Evolutionary conservation across 768 basidiomycete species (phyloP).

Genomic region (Russula dissimulans): DNA sequence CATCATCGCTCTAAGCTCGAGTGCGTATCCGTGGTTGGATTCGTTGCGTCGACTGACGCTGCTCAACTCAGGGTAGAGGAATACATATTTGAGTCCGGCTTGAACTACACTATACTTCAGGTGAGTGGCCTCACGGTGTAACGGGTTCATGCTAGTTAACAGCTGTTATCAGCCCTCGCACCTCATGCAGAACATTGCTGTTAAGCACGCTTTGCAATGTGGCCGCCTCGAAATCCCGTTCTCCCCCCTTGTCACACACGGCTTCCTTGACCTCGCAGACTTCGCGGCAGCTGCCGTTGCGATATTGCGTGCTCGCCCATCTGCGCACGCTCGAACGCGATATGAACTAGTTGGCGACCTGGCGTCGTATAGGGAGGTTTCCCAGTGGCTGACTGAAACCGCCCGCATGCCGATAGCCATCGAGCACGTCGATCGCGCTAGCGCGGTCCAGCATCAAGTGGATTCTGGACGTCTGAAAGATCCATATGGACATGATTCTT

Average conservation of each 20-base stretch:
- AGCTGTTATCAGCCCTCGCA: conserved; percentile 24
- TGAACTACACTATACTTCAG: conserved; percentile 32
- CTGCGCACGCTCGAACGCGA: conserved; percentile 26
- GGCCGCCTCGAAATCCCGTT: conserved; percentile 22
- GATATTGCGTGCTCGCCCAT: conserved; percentile 24
- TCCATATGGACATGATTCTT: conserved; percentile 23
- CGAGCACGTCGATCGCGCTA: conserved; percentile 19
- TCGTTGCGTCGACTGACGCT: not conserved
- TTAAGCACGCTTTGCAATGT: conserved; percentile 8
- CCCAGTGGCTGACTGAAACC: conserved; percentile 19
- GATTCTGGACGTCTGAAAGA: conserved; percentile 9
- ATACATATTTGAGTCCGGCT: conserved; percentile 29
- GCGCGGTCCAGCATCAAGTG: conserved; percentile 12
- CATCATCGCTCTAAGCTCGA: conserved; percentile 18
- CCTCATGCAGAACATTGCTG: conserved; percentile 28
- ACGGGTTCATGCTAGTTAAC: not conserved
- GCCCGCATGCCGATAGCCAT: conserved; percentile 18
- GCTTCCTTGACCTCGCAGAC: conserved; percentile 29
- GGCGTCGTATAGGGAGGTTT: conserved; percentile 25
- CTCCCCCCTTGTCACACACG: conserved; percentile 24
- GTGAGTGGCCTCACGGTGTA: conserved; percentile 4
- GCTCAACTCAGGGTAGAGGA: conserved; percentile 26
- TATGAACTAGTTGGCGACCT: conserved; percentile 30
- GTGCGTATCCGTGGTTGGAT: not conserved
- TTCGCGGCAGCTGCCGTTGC: conserved; percentile 24